Evolutionary conservation across 805 yeast genomes (phyloP), one percentile per base, ranked within the genome.

Genomic region (Ogataea populi-albae): DNA sequence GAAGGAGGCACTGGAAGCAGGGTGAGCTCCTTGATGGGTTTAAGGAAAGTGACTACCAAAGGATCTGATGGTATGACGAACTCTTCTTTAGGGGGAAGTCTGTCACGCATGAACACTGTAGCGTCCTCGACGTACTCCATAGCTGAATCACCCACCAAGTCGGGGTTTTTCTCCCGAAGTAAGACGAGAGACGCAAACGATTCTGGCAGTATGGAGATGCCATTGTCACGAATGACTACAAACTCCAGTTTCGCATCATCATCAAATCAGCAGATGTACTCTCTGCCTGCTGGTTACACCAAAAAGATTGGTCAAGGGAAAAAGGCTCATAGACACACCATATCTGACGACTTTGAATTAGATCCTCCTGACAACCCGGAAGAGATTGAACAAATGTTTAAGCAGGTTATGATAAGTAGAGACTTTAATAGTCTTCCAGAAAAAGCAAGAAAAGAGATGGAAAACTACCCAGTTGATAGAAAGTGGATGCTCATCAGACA

Each of bases 401-500:
- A 77, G 35, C 88, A 82, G 40, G 73, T 89, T 42, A 83, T 89
- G 91, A 80, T 76, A 34, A 78, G 79, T 49, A 75, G 96, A 51
- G 94, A 89, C 56, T 83, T 86, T 61, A 77, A 68, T 32, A 67
- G 73, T 23, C 47, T 63, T 23, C 66, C 96, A 0, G 76, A 75
- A 17, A 75, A 74, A 34, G 95, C 93, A 3, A 79, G 80, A 46
- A 73, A 68, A 37, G 93, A 86, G 53, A 79, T 91, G 84, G 69
- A 77, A 51, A 74, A 73, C 47, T 88, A 83, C 54, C 75, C 83
- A 27, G 65, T 76, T 0, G 86, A 82, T 32, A 86, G 87, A 50
- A 91, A 91, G 61, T 88, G 96, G 95, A 79, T 86, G 81, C 70
- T 89, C 46, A 81, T 89, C 26, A 78, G 83, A 46, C 97, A 89